Evolutionary conservation across 352 stramenopile species (phyloP).

Genomic region (Globisporangium okanoganense): DNA sequence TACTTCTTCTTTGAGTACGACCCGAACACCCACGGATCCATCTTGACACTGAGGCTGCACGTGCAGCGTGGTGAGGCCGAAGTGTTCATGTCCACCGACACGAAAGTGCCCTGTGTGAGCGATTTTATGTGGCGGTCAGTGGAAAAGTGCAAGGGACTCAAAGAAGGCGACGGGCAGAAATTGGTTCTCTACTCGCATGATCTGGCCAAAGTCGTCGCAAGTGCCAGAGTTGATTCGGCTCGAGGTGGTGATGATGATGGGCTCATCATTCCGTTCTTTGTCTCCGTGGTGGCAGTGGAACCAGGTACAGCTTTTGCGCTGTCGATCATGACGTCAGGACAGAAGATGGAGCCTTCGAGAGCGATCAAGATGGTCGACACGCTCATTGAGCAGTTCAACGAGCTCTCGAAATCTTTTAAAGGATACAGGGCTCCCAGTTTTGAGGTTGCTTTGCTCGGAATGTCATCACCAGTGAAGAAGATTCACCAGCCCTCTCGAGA

Average conservation of each 20-base stretch:
- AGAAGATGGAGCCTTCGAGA: slow-evolving; percentile 49
- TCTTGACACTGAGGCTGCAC: slow-evolving; percentile 62
- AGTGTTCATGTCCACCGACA: slow-evolving; percentile 69
- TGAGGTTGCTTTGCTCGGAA: background rate
- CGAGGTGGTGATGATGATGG: background rate
- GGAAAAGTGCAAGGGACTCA: slow-evolving; percentile 12
- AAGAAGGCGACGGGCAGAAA: slow-evolving; percentile 29
- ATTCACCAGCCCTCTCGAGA: background rate
- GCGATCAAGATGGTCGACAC: slow-evolving; percentile 63
- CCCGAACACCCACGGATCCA: slow-evolving; percentile 29
- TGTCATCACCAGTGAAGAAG: background rate
- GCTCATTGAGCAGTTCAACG: slow-evolving; percentile 69
- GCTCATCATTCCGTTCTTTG: slow-evolving; percentile 35
- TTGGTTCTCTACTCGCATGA: slow-evolving; percentile 62
- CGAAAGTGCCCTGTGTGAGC: slow-evolving; percentile 49
- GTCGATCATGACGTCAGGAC: slow-evolving; percentile 55
- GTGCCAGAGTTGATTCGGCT: background rate
- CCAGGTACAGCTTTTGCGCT: slow-evolving; percentile 41
- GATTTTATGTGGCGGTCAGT: slow-evolving; percentile 71
- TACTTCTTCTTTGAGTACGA: slow-evolving; percentile 65
- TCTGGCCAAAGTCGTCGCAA: slow-evolving; percentile 21
- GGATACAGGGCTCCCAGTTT: background rate
- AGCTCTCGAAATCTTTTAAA: slow-evolving; percentile 39
- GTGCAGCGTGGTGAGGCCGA: slow-evolving; percentile 42
- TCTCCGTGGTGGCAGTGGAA: slow-evolving; percentile 48